These are phyloP conservation scores for Linderina pennispora DNA, from an alignment of 192 early-diverging fungal genomes.

Conservation along the genomic window DNA sequence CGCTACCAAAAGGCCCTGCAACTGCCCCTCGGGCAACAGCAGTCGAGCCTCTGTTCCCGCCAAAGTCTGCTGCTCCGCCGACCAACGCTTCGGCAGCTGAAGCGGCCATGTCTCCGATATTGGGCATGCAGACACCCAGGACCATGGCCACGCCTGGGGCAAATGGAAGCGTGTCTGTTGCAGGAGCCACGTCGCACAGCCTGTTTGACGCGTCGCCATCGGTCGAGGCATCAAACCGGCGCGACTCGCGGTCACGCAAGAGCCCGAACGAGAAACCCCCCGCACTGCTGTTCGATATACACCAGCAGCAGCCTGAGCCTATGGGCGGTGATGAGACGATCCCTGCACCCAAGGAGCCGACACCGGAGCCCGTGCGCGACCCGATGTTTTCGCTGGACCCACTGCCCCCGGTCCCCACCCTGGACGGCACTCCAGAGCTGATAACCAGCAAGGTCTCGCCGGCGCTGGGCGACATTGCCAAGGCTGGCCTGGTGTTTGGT, in stretches of 20 bases:
- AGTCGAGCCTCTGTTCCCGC: no score
- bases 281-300: not conserved
- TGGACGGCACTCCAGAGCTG: not conserved
- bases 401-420: conserved; percentile 16
- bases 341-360: not conserved
- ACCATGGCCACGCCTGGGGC: no score
- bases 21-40: no score
- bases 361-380: not conserved
- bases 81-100: no score
- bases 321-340: no score
- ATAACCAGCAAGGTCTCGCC: not conserved
- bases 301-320: not conserved
- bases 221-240: not conserved
- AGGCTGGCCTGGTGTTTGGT: conserved; percentile 27
- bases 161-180: no score
- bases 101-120: no score
- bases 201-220: not conserved
- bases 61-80: no score
- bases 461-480: conserved; percentile 21
- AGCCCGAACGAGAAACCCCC: not conserved
- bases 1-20: no score
- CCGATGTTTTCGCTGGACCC: conserved; percentile 18
- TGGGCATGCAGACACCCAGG: no score
- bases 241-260: conserved; percentile 2
- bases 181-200: no score